Conservation (phyloP, 495 filamentous ascomycete species). For the Immersiella caudata region DNA sequence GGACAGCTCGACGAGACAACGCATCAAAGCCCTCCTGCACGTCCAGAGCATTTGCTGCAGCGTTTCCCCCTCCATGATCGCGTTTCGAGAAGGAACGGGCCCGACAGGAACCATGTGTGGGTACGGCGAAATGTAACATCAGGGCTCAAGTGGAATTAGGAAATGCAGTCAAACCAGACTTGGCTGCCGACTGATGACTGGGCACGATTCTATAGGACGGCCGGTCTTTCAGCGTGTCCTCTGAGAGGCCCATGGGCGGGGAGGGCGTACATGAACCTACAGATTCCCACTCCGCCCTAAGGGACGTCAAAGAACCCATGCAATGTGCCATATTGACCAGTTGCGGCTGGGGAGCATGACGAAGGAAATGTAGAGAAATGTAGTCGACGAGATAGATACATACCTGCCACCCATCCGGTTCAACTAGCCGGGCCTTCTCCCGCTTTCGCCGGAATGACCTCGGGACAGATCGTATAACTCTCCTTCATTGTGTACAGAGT, state of each 20-base stretch:
- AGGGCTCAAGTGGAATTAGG: slow-evolving; percentile 32
- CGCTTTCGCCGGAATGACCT: background rate
- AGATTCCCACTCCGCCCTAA: slow-evolving; percentile 24
- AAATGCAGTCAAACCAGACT: slow-evolving; percentile 39
- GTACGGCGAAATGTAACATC: slow-evolving; percentile 39
- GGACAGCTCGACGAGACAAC: slow-evolving; percentile 35
- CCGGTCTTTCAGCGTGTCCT: slow-evolving; percentile 29
- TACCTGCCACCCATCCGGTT: background rate
- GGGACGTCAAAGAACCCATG: slow-evolving; percentile 17
- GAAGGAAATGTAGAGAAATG: background rate
- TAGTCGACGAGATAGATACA: background rate
- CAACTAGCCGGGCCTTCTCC: background rate
- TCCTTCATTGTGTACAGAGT: background rate
- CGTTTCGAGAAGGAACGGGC: slow-evolving; percentile 32
- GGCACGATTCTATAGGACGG: slow-evolving; percentile 44
- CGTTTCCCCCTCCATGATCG: slow-evolving; percentile 20
- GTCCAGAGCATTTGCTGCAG: slow-evolving; percentile 28
- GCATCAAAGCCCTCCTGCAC: slow-evolving; percentile 40
- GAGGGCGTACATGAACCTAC: slow-evolving; percentile 36
- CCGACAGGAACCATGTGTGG: slow-evolving; percentile 27
- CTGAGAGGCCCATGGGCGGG: slow-evolving; percentile 34
- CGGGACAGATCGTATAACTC: background rate
- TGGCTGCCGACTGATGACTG: slow-evolving; percentile 44
- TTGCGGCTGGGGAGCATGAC: slow-evolving; percentile 2
- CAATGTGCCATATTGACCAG: slow-evolving; percentile 2